Evolutionary conservation across 2,329 filamentous ascomycete species (phyloP), one percentile per base, ranked within the genome.

Genomic region (Sarocladium oryzae): DNA sequence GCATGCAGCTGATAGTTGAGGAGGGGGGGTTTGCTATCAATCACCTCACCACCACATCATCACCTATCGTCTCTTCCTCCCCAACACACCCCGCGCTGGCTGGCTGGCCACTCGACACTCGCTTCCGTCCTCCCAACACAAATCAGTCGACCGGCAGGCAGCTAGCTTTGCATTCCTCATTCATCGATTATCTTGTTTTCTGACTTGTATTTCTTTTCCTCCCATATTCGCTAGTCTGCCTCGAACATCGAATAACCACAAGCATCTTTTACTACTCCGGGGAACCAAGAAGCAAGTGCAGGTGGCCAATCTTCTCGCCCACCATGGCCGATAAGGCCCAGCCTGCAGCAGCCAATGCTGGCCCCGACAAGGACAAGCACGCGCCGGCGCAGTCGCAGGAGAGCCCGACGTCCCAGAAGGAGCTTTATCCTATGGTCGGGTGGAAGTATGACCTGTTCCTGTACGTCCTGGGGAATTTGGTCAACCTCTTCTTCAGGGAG

Each of bases 401-500:
- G 26, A 52, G 51, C n/a, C 48, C 56, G 50, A 50, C 49, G 37
- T 58, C 57, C 50, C 54, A 61, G 54, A 81, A 80, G 64, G 80
- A 85, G 65, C 71, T 82, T 40, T 82, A 82, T 58, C 81, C 82
- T 50, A 86, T 88, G 83, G 83, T 81, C 61, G 77, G 81, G 58
- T 86, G 80, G 76, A 84, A 85, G 57, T 91, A 91, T 66, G 87
- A 91, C 70, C 75, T 84, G 53, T 86, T 90, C 62, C 75, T 91
- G 28, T 89, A 87, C 78, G 77, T 77, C 46, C 86, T 90, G 65
- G 87, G 85, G 37, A 81, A 97, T 56, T 77, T 97, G 50, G 84
- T 95, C 57, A 93, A 99, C 69, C 83, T 96, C 58, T 99, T 99
- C 81, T 99, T 99, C 75, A 86, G 93, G 59, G 93, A 99, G 70